These are phyloP conservation scores for Phaeosphaeria sp. DNA, from an alignment of 2,329 filamentous ascomycete species.

Conservation along the genomic window DNA sequence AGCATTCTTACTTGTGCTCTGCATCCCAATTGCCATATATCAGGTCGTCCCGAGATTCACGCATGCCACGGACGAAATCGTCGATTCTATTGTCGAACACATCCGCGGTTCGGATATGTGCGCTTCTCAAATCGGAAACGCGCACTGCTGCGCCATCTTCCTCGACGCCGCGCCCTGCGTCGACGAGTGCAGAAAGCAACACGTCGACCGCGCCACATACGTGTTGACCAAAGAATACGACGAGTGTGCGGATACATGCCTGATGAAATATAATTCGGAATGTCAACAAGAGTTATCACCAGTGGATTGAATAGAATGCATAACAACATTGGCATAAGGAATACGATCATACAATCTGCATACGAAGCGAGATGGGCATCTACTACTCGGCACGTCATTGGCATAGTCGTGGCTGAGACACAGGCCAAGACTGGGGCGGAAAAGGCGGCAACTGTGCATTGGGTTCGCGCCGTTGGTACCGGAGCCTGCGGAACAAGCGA, in stretches of 20 bases:
- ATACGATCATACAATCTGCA: no score
- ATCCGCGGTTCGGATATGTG: slow-evolving; percentile 18
- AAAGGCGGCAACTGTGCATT: background rate
- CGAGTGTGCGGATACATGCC: slow-evolving; percentile 23
- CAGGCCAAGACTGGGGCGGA: background rate
- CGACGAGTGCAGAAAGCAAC: slow-evolving; percentile 32
- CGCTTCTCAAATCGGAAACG: slow-evolving; percentile 30
- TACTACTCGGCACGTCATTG: background rate
- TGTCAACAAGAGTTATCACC: background rate
- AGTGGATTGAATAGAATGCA: background rate
- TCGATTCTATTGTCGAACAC: slow-evolving; percentile 3
- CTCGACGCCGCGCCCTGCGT: slow-evolving; percentile 34
- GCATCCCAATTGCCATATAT: slow-evolving; percentile 26
- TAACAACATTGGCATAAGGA: background rate
- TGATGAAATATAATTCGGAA: background rate
- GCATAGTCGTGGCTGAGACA: background rate
- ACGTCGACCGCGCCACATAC: slow-evolving; percentile 35
- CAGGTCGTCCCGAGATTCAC: slow-evolving; percentile 23
- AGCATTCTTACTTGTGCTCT: slow-evolving; percentile 19
- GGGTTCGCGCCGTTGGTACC: background rate
- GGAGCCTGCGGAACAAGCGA: background rate
- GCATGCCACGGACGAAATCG: slow-evolving; percentile 8
- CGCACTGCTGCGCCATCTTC: slow-evolving; percentile 32
- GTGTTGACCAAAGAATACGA: slow-evolving; percentile 33
- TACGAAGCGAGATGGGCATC: background rate